phyloP scores from a whole-genome alignment of 2,329 filamentous ascomycete genomes.

The Aurifilum marmelostoma region DNA sequence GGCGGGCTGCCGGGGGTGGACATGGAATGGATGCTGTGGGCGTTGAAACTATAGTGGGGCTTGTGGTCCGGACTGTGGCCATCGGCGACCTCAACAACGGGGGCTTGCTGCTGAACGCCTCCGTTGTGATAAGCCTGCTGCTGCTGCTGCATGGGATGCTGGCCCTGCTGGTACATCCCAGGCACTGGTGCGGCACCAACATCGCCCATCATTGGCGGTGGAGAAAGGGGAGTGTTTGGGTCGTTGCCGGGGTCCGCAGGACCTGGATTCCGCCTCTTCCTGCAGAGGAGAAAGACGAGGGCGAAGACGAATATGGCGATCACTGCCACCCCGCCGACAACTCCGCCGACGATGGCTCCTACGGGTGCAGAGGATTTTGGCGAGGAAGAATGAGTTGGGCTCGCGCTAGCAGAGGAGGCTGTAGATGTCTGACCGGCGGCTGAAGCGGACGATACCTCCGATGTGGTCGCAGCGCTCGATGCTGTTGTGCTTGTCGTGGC shows the following conservation, averaged over 20 bases:
- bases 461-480: neutral
- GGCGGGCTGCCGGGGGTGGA: constrained; percentile 32
- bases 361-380: constrained; percentile 27
- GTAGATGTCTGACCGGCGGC: neutral
- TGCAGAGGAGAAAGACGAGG: constrained; percentile 38
- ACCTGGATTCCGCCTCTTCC: constrained; percentile 33
- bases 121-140: constrained; percentile 7
- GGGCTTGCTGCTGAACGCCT: neutral
- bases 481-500: neutral
- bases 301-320: constrained; percentile 37
- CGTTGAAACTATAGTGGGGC: constrained; percentile 19
- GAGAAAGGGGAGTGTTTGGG: neutral
- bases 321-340: constrained; percentile 37
- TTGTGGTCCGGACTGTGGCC: constrained; percentile 24
- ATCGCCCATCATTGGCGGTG: neutral
- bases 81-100: neutral
- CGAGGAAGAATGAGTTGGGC: neutral
- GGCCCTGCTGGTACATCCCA: neutral
- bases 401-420: neutral
- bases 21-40: constrained; percentile 24
- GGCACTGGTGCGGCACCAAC: neutral
- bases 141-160: constrained; percentile 18
- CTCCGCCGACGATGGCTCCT: constrained; percentile 40
- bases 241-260: neutral
- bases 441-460: constrained; percentile 10